Percentiles rank a stretch among this genome's conserved stretches.
These are phyloP conservation scores for Pseudogymnoascus sp. DNA, from an alignment of 2,329 filamentous ascomycete species.

Conservation along the genomic window DNA sequence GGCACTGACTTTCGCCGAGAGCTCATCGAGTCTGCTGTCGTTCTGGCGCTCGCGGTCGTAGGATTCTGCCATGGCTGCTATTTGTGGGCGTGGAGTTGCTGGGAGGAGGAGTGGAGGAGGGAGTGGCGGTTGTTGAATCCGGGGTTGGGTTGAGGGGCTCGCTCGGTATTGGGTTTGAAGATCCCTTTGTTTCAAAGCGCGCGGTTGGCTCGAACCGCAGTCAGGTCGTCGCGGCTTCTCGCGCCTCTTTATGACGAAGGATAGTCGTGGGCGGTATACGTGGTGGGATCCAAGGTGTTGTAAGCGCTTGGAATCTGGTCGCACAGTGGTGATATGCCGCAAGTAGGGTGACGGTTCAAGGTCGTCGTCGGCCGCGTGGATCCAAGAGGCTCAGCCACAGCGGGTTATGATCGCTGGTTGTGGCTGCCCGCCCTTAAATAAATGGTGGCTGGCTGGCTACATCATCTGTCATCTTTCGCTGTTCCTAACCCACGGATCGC, in stretches of 20 bases:
- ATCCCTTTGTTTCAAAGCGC: constrained; percentile 8
- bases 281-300: not conserved
- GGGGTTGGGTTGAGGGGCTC: not conserved
- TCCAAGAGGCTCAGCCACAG: not conserved
- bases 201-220: constrained; percentile 5
- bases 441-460: constrained; percentile 7
- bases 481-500: not conserved
- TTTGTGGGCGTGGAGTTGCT: not conserved
- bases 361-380: constrained; percentile 5
- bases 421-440: constrained; percentile 1
- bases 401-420: not conserved
- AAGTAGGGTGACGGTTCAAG: constrained; percentile 1
- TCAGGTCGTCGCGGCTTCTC: constrained; percentile 8
- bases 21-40: constrained; percentile 85
- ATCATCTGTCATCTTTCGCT: constrained; percentile 8
- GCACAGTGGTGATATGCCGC: not conserved
- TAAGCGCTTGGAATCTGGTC: not conserved
- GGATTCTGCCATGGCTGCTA: constrained; percentile 57
- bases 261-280: not conserved
- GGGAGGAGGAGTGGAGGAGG: not conserved
- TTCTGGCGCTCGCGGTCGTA: constrained; percentile 85
- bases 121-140: not conserved
- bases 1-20: constrained; percentile 83
- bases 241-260: not conserved
- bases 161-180: not conserved